phyloP scores from a whole-genome alignment of 2,329 filamentous ascomycete species.

The Orbilia brochopaga region DNA sequence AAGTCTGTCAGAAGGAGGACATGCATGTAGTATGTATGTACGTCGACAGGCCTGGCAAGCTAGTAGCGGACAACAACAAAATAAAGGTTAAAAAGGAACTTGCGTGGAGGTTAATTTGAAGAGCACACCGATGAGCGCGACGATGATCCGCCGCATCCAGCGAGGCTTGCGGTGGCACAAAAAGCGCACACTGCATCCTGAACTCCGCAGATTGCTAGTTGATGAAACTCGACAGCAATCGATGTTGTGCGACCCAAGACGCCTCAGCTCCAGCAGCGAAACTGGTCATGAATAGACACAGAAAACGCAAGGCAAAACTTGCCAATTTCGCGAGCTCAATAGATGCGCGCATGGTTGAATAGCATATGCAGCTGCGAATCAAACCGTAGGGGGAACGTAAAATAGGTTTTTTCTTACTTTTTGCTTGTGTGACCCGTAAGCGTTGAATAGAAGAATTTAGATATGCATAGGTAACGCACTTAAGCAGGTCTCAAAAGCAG shows the following conservation, averaged over 20 bases:
- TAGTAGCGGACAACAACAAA: background rate
- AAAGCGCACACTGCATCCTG: background rate
- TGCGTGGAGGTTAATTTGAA: background rate
- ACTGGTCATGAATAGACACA: background rate
- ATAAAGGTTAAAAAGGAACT: background rate
- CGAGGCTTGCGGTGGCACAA: background rate
- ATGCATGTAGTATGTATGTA: background rate
- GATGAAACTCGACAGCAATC: background rate
- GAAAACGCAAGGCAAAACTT: background rate
- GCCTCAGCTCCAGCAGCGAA: background rate
- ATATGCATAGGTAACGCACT: constrained; percentile 27
- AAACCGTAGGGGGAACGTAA: background rate
- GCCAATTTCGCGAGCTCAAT: background rate
- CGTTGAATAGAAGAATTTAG: background rate
- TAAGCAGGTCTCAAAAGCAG: constrained; percentile 5
- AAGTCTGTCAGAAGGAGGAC: background rate
- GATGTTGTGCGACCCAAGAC: background rate
- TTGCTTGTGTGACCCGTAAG: constrained; percentile 27
- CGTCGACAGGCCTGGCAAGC: background rate
- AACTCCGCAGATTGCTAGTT: background rate
- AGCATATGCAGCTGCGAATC: background rate
- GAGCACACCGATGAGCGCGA: background rate
- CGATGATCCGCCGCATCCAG: background rate
- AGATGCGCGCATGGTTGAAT: background rate
- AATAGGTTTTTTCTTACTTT: constrained; percentile 6